Percentiles rank a stretch among this genome's conserved stretches.
These are phyloP conservation scores for Alloascoidea hylecoeti DNA, from an alignment of 805 yeast species.

Conservation along the genomic window DNA sequence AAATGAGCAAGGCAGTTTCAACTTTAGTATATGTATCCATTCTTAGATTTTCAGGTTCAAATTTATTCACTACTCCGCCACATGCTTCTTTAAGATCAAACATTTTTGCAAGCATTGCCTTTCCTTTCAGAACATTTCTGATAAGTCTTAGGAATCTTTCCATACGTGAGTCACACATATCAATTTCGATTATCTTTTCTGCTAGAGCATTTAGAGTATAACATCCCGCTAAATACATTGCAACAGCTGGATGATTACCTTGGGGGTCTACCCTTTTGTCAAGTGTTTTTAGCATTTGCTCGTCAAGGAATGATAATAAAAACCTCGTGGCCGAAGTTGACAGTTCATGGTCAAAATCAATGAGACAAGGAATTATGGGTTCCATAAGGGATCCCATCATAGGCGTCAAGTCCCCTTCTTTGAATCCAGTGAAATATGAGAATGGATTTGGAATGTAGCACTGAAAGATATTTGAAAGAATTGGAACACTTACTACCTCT, in stretches of 20 bases:
- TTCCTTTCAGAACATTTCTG: slow-evolving; percentile 23
- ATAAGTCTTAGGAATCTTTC: neutral
- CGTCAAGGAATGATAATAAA: neutral
- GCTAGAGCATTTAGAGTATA: neutral
- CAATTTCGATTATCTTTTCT: neutral
- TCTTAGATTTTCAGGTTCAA: neutral
- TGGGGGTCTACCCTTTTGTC: neutral
- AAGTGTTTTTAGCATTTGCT: neutral
- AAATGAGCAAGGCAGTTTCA: neutral
- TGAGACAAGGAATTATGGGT: neutral
- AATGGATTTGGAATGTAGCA: neutral
- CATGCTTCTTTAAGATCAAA: neutral
- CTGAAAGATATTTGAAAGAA: neutral
- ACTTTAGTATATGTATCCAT: neutral
- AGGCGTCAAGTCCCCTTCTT: neutral
- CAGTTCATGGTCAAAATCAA: neutral
- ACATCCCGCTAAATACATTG: neutral
- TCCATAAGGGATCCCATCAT: neutral
- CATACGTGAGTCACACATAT: neutral
- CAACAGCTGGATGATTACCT: neutral
- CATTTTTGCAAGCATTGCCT: slow-evolving; percentile 14
- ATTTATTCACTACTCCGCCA: neutral
- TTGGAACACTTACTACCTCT: neutral
- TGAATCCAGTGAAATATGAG: neutral
- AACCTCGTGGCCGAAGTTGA: neutral